Base-by-base conservation (phyloP, 2,329 filamentous ascomycete species). In the Aspergillus ustus region DNA sequence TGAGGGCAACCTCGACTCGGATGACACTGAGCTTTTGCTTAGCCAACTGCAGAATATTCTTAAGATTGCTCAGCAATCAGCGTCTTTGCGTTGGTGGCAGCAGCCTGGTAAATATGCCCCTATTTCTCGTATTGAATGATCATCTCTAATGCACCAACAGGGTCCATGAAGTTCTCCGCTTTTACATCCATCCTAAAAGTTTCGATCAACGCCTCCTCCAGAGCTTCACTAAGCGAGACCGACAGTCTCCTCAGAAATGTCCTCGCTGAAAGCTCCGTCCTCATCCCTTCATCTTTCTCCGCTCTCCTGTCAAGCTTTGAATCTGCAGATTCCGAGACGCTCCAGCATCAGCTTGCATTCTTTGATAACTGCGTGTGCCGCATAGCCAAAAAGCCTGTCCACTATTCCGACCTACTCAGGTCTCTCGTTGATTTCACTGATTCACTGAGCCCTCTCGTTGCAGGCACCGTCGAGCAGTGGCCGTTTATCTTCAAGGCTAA, bases 1-100 rank as follows among this genome's bases (percentile, higher is more conserved):
- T 48, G 76, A 83, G 15, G 55, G 66, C 1, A 69, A 69, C 15
- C 45, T 74, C 17, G 79, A 83, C 17, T 76, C 81, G 2, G 81
- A 84, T 46, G 81, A 86, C 51, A 76, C 82, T 53, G 82, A 83
- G 1, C 80, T 93, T 51, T 81, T 86, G 22, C 75, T 90, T 9
- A 85, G 93, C 70, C 91, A 96, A 75, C 80, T 97, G 29, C 89
- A 93, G 73, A 91, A 94, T 73, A 81, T 96, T 19, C 86, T 97
- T 19, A 85, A 88, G 31, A 91, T 97, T 72, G 92, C 93, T 3
- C 86, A 88, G 64, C 87, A 89, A 69, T 96, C 93, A 3, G 88
- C 91, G 0, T 89, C 89, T 6, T 95, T 97, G 88, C 88, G 90
- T 64, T 98, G 94, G 94, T 97, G 95, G 80, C 85, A 90, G 64